Evolutionary conservation across 129 eudicot species (phyloP), one percentile per base, ranked within the genome.

Genomic region (Saussurea involucrata): DNA sequence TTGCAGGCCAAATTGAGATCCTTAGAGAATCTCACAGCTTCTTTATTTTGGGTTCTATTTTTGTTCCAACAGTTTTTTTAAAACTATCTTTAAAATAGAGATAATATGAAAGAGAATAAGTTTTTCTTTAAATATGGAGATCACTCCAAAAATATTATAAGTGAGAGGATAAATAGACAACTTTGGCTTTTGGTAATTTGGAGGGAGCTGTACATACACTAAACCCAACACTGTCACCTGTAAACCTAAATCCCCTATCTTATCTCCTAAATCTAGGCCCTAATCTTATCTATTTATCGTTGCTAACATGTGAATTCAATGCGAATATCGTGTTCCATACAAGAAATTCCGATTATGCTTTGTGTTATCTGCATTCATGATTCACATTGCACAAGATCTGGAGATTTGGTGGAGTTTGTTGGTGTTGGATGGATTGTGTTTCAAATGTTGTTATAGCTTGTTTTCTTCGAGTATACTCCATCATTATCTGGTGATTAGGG

Each of bases 211-310:
- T 63, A 70, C 36, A 36, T 10, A 40, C 49, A 40, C 15, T 49
- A 68, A 68, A 63, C 76, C 82, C 70, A 69, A 69, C 44, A 78
- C 76, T 53, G 17, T 60, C 49, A 17, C 37, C 70, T 33, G 27
- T 76, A 66, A 76, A 76, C 80, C 40, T 63, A 12, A 18, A n/a
- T 66, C 72, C 65, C 67, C 49, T 58, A 21, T 24, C 17, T 65
- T 24, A 76, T 76, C 67, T 53, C 74, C n/a, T 77, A 75, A 60
- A 69, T 28, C 71, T 15, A 70, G 27, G 24, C 82, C 82, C 82
- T 70, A 78, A 69, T 69, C 69, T 71, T 32, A 61, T 78, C 65
- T 25, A n/a, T 8, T 68, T 33, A 68, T 67, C 25, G 55, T 22
- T 44, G 8, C 34, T 24, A 1, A 12, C 18, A 40, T 66, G 11